These are phyloP conservation scores for Fusarium tuaranense DNA, from an alignment of 2,329 filamentous ascomycete genomes.

Conservation along the genomic window DNA sequence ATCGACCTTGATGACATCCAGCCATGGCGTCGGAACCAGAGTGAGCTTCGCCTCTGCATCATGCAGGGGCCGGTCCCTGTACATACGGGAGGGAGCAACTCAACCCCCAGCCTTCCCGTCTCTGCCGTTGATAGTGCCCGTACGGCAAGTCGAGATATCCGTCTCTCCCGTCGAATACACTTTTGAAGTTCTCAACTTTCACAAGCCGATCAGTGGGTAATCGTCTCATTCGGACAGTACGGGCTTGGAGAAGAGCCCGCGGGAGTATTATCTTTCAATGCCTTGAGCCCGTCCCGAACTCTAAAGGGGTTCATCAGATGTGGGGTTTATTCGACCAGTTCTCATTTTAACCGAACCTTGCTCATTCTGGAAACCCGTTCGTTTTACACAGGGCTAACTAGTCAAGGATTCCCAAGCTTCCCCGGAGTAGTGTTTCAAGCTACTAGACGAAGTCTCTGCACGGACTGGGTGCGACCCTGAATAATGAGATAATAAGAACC, in stretches of 20 bases:
- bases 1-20: background rate
- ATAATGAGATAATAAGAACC: background rate
- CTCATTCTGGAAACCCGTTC: background rate
- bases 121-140: background rate
- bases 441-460: slow-evolving; percentile 1
- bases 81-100: background rate
- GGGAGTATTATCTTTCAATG: background rate
- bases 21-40: background rate
- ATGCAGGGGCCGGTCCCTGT: background rate
- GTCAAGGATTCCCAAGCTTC: background rate
- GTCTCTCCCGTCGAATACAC: background rate
- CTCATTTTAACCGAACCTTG: background rate
- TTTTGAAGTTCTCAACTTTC: background rate
- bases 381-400: background rate
- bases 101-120: background rate
- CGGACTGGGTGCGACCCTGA: background rate
- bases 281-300: background rate
- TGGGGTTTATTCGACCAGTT: background rate
- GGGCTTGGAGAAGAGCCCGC: background rate
- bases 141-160: background rate
- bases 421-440: slow-evolving; percentile 9
- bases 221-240: background rate
- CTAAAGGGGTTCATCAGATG: background rate
- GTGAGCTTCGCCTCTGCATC: background rate
- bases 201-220: background rate